phyloP scores from a whole-genome alignment of 2,329 filamentous ascomycete genomes.

The Talaromyces sp. region DNA sequence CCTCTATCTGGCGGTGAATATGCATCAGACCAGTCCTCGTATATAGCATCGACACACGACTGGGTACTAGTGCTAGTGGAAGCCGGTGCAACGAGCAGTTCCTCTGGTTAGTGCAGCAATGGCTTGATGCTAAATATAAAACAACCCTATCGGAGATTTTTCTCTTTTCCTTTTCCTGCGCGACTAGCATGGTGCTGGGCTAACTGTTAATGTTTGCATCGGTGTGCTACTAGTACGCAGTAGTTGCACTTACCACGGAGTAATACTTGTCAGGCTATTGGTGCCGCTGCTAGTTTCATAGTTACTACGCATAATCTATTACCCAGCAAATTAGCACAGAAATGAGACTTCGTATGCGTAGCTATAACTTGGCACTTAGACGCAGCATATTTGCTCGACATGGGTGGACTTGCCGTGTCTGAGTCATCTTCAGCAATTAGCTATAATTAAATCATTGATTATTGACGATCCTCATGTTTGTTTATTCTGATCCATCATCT shows the following conservation, averaged over 20 bases:
- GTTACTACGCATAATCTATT: no score
- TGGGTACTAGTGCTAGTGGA: neutral
- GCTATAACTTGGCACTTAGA: no score
- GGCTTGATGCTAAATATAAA: slow-evolving; percentile 6
- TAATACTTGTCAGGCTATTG: no score
- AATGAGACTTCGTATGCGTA: no score
- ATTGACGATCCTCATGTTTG: neutral
- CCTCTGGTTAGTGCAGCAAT: neutral
- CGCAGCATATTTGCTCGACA: neutral
- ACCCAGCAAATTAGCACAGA: no score
- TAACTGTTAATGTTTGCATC: no score
- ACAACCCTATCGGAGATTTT: slow-evolving; percentile 13
- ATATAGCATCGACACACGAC: neutral
- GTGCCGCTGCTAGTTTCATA: no score
- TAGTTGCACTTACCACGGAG: no score
- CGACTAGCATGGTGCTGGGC: neutral
- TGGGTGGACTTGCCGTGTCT: neutral
- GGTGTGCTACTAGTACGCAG: no score
- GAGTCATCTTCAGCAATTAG: neutral
- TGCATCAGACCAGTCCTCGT: neutral
- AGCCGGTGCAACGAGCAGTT: neutral
- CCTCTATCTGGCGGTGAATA: slow-evolving; percentile 1
- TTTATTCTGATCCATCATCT: slow-evolving; percentile 1
- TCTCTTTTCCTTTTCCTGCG: neutral
- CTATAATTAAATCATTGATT: no score